Evolutionary conservation across 108 stramenopile species (phyloP), one percentile per base, ranked within the genome.

Genomic region (Nitzschia sp.): DNA sequence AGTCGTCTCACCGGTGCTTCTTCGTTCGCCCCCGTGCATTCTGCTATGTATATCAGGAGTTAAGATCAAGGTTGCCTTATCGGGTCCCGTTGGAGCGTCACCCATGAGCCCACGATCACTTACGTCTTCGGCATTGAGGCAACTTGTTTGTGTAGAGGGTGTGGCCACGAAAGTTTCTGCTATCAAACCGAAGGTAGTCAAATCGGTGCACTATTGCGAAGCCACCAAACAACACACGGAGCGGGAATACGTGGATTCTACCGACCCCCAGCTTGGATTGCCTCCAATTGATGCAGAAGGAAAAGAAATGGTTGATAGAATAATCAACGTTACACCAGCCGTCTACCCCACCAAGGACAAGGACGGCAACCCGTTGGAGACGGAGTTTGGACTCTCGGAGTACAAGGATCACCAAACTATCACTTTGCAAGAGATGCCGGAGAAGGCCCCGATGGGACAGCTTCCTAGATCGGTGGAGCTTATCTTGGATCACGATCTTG

Each of bases 331-430:
- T 30, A 98, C 97, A 26, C 82, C 88, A 16, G 76, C 87, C 1
- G 82, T 90, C 21, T 96, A 96, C 62, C 98, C 99, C 26, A 95
- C 90, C 25, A 85, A 87, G 62, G 97, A 99, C 62, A 80, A 77
- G 22, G 91, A 98, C 9, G 95, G 94, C 3, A 89, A 97, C 52
- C 72, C 87, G 0, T 72, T 99, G 48, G 98, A 99, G 71, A 97
- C 96, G 1, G 99, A 99, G 72, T 97, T 89, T 60, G 99, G 99
- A 0, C 81, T 97, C 0, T 85, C 85, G n/a, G 71, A 68, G 38
- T 99, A 87, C 88, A 97, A 98, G 66, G 97, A 99, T 67, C 94
- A 97, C 75, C 98, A 98, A 82, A 95, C 94, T 4, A 80, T 99
- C 22, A 94, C 94, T 1, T 65, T 97, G 22, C 98, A 99, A 78